These are phyloP conservation scores for Centrapalus pauciflorus DNA, from an alignment of 129 eudicot genomes.

Conservation along the genomic window DNA sequence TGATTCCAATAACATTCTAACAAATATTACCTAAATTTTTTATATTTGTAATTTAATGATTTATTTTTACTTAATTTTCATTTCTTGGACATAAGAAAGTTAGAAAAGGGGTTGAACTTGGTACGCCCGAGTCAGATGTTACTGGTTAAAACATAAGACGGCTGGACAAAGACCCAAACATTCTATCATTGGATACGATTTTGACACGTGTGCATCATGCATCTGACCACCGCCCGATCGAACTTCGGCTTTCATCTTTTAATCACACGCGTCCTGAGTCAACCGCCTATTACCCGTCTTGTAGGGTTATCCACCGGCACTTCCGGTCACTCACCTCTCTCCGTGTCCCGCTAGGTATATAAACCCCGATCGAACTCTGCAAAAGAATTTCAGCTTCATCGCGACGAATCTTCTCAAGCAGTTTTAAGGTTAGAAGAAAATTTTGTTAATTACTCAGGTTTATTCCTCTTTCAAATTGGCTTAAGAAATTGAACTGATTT, in stretches of 20 bases:
- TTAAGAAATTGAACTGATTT: too few relatives aligned
- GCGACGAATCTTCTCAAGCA: not conserved
- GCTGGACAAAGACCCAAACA: not conserved
- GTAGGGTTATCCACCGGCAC: conserved; percentile 17
- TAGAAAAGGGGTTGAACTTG: not conserved
- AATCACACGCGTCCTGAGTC: not conserved
- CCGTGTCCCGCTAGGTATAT: conserved; percentile 46
- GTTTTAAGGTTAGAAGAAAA: conserved; percentile 1
- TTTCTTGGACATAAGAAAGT: too few relatives aligned
- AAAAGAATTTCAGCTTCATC: not conserved
- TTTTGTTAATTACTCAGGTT: not conserved
- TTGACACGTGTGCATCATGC: conserved; percentile 10
- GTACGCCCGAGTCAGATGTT: not conserved
- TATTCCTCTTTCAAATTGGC: not conserved
- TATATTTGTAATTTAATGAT: too few relatives aligned
- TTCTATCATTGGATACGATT: not conserved
- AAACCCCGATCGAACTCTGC: conserved; percentile 27
- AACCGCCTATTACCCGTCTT: conserved; percentile 31
- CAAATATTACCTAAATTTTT: too few relatives aligned
- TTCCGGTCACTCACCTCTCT: conserved; percentile 25
- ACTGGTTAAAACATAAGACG: not conserved
- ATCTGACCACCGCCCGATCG: conserved; percentile 8
- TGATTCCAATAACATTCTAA: too few relatives aligned
- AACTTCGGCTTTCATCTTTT: not conserved
- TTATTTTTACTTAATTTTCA: too few relatives aligned